phyloP scores from a whole-genome alignment of 495 filamentous ascomycete species.

The Saxophila tyrrhenica region DNA sequence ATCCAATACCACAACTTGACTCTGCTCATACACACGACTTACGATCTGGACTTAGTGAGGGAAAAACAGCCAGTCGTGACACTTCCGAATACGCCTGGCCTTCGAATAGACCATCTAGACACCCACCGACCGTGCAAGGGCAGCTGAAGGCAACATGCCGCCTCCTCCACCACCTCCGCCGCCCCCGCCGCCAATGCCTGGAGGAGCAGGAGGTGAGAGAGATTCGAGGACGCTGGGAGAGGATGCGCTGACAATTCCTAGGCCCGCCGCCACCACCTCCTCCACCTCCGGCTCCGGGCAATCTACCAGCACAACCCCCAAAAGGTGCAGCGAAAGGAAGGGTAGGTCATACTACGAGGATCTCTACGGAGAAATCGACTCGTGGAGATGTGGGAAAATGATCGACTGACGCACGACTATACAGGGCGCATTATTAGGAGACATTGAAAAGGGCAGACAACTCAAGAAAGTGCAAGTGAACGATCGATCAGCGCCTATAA shows the following conservation, averaged over 20 bases:
- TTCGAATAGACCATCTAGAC: too few relatives aligned
- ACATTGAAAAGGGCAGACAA: conserved; percentile 71
- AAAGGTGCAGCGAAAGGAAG: conserved; percentile 40
- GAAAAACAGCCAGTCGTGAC: too few relatives aligned
- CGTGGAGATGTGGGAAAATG: not conserved
- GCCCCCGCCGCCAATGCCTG: conserved; percentile 45
- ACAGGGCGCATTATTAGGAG: conserved; percentile 77
- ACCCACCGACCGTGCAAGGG: too few relatives aligned
- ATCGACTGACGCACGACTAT: not conserved
- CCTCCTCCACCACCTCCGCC: conserved; percentile 61
- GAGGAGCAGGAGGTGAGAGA: conserved; percentile 35
- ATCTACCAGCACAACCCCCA: conserved; percentile 38
- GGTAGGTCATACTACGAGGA: conserved; percentile 33
- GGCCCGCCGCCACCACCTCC: conserved; percentile 59
- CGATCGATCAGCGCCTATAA: conserved; percentile 75
- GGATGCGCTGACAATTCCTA: not conserved
- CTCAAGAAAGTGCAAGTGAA: conserved; percentile 37
- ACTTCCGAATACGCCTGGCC: too few relatives aligned
- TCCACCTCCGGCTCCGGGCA: conserved; percentile 33
- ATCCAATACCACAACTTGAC: not conserved
- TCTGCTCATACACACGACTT: too few relatives aligned
- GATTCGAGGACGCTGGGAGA: not conserved
- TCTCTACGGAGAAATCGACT: too few relatives aligned
- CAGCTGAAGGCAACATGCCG: conserved; percentile 37
- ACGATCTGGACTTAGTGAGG: too few relatives aligned